Evolutionary conservation across 139 green algal species (phyloP).

Genomic region (Asterochloris sp.): DNA sequence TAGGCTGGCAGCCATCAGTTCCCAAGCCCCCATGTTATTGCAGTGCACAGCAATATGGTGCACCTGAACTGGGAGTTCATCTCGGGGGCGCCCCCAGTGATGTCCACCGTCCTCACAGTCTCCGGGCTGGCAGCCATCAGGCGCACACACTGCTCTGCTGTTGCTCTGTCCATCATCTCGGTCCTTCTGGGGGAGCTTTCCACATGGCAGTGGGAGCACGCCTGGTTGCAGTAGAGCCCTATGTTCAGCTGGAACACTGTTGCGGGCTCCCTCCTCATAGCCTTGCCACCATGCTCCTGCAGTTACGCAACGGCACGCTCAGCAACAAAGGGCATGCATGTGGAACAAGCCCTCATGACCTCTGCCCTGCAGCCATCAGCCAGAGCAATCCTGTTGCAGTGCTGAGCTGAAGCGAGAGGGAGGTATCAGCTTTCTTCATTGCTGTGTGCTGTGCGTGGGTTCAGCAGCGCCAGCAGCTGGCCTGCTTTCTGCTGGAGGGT

Average conservation of each 20-base stretch:
- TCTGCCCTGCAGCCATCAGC: too few relatives aligned
- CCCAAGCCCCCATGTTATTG: too few relatives aligned
- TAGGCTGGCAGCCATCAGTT: too few relatives aligned
- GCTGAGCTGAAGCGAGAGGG: too few relatives aligned
- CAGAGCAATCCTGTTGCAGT: too few relatives aligned
- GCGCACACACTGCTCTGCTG: conserved; percentile 66
- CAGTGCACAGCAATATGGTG: neutral
- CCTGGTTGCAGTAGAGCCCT: conserved; percentile 98
- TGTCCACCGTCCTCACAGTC: conserved; percentile 73
- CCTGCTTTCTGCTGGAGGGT: too few relatives aligned
- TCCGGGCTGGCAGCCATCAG: conserved; percentile 51
- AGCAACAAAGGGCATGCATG: too few relatives aligned
- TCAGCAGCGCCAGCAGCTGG: too few relatives aligned
- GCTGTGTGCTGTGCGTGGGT: too few relatives aligned
- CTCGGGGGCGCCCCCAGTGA: conserved; percentile 94
- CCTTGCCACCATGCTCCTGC: conserved; percentile 31
- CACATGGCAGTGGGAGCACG: conserved; percentile 96
- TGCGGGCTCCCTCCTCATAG: conserved; percentile 49
- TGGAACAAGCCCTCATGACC: too few relatives aligned
- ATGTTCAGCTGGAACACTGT: conserved; percentile 94
- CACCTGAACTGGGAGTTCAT: conserved; percentile 82
- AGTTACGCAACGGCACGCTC: neutral
- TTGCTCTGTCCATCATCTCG: conserved; percentile 70
- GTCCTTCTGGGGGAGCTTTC: conserved; percentile 83
- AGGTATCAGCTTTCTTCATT: too few relatives aligned